Base-by-base conservation (phyloP, 495 filamentous ascomycete genomes). In the Aspergillus egyptiacus region DNA sequence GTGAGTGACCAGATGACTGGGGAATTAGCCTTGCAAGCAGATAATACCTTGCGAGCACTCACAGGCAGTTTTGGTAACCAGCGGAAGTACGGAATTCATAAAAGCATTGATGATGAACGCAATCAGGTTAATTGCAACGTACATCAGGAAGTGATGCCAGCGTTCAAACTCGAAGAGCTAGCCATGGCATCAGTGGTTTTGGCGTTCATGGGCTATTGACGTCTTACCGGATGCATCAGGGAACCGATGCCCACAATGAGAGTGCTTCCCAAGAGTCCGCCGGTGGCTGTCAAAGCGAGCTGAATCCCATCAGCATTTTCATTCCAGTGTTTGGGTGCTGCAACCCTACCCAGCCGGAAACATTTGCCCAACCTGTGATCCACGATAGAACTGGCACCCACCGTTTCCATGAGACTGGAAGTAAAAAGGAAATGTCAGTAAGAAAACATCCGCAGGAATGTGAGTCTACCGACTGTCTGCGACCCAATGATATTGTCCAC, bases 101-200 rank as follows among this genome's bases (percentile, higher is more conserved):
- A 87, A 81, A 2, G 79, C 76, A 54, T 91, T 91, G 62, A 89
- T 70, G 11, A 79, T 30, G 32, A 87, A 83, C 1, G 78, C 80
- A 8, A 73, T 62, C 15, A 86, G 39, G 37, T 79, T 85, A 56
- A 82, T 85, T 1, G 54, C 81, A 44, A 86, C 73, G 59, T 89
- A 89, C 20, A 89, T 78, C 14, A 87, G 62, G 59, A 91, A 86
- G 54, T 86, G 82, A 56, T 89, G 86, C 84, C 83, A 87, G 13
- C 76, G 56, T 51, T 84, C 53, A 8, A 77, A 53, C 14, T 64
- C 61, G 56, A 83, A 89, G 18, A 48, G 33, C 69, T 67, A 25
- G 23, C 23, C 61, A 36, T 6, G n/a, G 5, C 35, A 22, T 27
- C 10, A 35, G 20, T 14, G 10, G n/a, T 11, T 17, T 2, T 5